These are phyloP conservation scores for barrel medic (Medicago truncatula) DNA, from an alignment of 306 rosid genomes.

Conservation along the genomic window MtrunA17r5.0-ANR NC_053049.1:47545001-47545500, in stretches of 20 bases:
- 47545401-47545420: slow-evolving; percentile 55
- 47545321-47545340: slow-evolving; percentile 60
- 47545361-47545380: slow-evolving; percentile 28
- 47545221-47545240: slow-evolving; percentile 84
- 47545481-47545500: slow-evolving; percentile 30
- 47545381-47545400: slow-evolving; percentile 36
- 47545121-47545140: slow-evolving; percentile 9
- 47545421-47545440: slow-evolving; percentile 85
- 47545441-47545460: slow-evolving; percentile 96
- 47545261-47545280: slow-evolving; percentile 83
- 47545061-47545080: slow-evolving; percentile 6
- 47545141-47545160: slow-evolving; percentile 11
- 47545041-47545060: background rate
- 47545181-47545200: slow-evolving; percentile 12
- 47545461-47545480: slow-evolving; percentile 88
- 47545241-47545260: slow-evolving; percentile 77
- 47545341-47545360: slow-evolving; percentile 13
- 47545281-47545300: slow-evolving; percentile 99
- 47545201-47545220: slow-evolving; percentile 78
- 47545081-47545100: background rate
- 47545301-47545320: slow-evolving; percentile 90
- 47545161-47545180: slow-evolving; percentile 1
- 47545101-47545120: background rate
- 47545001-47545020: background rate
- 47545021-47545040: background rate